phyloP scores from a whole-genome alignment of 192 early-diverging fungal genomes.

The Spinellus fusiger region DNA sequence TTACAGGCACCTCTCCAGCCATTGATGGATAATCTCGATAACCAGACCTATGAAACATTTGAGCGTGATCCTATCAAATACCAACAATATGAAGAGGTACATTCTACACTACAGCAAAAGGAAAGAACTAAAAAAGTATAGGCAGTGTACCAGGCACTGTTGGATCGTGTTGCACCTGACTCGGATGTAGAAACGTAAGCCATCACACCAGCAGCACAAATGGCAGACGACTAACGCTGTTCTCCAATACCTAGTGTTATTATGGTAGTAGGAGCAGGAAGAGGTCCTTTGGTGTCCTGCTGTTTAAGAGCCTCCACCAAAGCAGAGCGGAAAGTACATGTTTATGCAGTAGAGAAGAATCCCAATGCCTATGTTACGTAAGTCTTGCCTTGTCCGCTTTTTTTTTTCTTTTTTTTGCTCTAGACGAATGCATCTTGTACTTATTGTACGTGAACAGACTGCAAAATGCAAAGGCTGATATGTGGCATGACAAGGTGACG shows the following conservation, averaged over 20 bases:
- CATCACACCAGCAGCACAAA: background rate
- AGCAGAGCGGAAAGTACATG: constrained; percentile 48
- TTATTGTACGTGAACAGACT: constrained; percentile 39
- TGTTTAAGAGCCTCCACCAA: constrained; percentile 71
- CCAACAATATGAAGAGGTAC: constrained; percentile 75
- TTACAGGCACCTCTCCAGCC: constrained; percentile 82
- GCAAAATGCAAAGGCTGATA: constrained; percentile 60
- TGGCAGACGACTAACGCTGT: background rate
- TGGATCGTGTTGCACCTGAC: constrained; percentile 35
- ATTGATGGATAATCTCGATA: constrained; percentile 91
- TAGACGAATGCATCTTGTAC: background rate
- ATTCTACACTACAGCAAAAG: background rate
- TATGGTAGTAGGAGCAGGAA: constrained; percentile 92
- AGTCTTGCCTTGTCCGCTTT: constrained; percentile 21
- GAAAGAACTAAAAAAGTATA: background rate
- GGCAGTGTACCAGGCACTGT: constrained; percentile 47
- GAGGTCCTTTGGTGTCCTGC: constrained; percentile 90
- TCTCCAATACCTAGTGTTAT: constrained; percentile 51
- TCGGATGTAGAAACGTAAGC: constrained; percentile 49
- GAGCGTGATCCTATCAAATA: constrained; percentile 96
- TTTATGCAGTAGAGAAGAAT: constrained; percentile 96
- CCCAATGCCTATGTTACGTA: constrained; percentile 87
- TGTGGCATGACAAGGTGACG: constrained; percentile 78
- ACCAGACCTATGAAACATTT: constrained; percentile 92
- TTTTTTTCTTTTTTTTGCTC: constrained; percentile 7